Evolutionary conservation across 2,329 filamentous ascomycete species (phyloP), one percentile per base, ranked within the genome.

Genomic region (Aspergillus chevalieri): DNA sequence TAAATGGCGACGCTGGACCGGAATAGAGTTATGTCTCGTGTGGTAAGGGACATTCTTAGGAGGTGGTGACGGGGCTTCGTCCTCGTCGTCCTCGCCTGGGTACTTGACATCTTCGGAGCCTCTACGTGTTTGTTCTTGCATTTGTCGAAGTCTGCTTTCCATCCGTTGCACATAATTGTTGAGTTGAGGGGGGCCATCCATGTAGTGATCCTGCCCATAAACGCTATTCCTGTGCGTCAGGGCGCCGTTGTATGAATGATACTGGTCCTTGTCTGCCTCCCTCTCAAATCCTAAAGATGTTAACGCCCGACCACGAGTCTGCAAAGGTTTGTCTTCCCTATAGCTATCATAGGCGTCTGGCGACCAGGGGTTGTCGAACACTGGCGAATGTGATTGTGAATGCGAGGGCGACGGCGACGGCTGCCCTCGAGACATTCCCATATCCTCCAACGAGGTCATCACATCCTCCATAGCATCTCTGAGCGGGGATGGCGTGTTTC

Each of bases 391-490:
- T n/a, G 34, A 36, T 38, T 81, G 77, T 1, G 82, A 78, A n/a
- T 7, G 34, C 6, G 34, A 36, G 24, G 80, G 78, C 30, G 80
- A 78, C 12, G 75, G 61, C 54, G 75, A 75, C 26, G 72, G 67
- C 9, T 65, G 69, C 19, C 78, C 72, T 49, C 78, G 78, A 39
- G 80, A 75, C 58, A 85, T 76, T 15, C 85, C 85, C 76, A 98
- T 88, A 52, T 91, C 90, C 64, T 95, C 86, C 41, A 98, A 72
- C 49, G 93, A 94, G 57, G 93, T 89, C 83, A 97, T 96, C 3
- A 98, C 91, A 68, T 94, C 92, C 64, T 97, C 92, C 90, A 98
- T 98, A 1, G 93, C 93, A 67, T 91, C 89, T 51, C 93, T 81
- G 3, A 98, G 74, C 0, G 93, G 93, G 2, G 93, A 97, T 1